These are phyloP conservation scores for Triticum dicoccoides DNA, from an alignment of 176 grass and related monocot genomes.

Conservation along the genomic window DNA sequence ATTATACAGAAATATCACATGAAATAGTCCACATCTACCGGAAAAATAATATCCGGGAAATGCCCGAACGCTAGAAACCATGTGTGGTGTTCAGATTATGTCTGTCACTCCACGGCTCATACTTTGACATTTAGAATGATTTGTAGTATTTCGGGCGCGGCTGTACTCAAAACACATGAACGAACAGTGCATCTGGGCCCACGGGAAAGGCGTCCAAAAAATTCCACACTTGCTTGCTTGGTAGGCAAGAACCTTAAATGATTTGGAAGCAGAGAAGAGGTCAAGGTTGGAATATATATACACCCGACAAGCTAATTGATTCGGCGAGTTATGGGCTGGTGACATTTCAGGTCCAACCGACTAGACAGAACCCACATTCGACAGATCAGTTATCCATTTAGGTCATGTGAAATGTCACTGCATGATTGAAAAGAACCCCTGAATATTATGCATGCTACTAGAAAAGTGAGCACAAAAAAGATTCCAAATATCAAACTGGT, in stretches of 20 bases:
- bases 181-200: constrained; percentile 1
- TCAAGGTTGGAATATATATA: not conserved
- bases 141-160: too few relatives aligned
- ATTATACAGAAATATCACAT: not conserved
- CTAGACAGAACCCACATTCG: not conserved
- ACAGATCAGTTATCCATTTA: not conserved
- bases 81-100: not conserved
- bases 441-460: not conserved
- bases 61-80: not conserved
- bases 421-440: not conserved
- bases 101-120: not conserved
- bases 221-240: not conserved
- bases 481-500: too few relatives aligned
- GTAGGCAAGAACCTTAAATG: not conserved
- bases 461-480: too few relatives aligned
- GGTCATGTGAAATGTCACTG: not conserved
- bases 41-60: not conserved
- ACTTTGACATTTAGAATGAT: not conserved
- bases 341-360: constrained; percentile 3
- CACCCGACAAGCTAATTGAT: constrained; percentile 7
- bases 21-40: not conserved
- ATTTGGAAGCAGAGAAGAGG: not conserved
- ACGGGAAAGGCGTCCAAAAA: not conserved
- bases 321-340: not conserved
- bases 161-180: not conserved